phyloP scores from a whole-genome alignment of 495 filamentous ascomycete species.

The Hypoxylon perforatum region DNA sequence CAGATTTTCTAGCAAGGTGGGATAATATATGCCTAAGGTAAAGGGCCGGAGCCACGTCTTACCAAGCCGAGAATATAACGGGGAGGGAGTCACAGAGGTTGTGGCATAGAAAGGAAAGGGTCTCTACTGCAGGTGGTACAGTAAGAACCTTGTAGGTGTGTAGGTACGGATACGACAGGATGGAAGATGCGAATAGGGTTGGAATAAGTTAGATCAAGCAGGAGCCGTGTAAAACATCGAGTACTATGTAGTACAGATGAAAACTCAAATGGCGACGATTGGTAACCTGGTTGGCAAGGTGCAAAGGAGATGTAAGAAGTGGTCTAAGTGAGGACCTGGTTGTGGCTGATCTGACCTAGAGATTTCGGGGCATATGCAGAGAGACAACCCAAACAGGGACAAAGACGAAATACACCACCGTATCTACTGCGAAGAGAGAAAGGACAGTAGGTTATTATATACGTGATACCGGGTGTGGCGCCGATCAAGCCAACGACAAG shows the following conservation, averaged over 20 bases:
- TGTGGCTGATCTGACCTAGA: background rate
- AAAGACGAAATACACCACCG: constrained; percentile 1
- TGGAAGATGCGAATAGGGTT: background rate
- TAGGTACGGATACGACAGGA: background rate
- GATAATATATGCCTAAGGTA: too few species aligned
- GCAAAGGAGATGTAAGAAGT: background rate
- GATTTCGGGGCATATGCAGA: constrained; percentile 5
- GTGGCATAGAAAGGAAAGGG: background rate
- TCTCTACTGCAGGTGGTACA: background rate
- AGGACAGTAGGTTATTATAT: background rate
- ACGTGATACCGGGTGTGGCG: constrained; percentile 12
- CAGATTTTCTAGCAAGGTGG: background rate
- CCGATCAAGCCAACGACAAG: constrained; percentile 2
- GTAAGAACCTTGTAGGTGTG: background rate
- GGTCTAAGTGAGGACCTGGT: constrained; percentile 15
- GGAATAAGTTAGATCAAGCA: too few species aligned
- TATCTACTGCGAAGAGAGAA: background rate
- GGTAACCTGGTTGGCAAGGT: too few species aligned
- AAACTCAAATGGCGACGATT: background rate
- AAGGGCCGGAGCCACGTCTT: constrained; percentile 6
- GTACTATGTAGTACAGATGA: too few species aligned
- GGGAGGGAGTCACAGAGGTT: constrained; percentile 15
- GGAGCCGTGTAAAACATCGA: too few species aligned
- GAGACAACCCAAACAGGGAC: background rate
- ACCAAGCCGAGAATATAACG: constrained; percentile 4